phyloP scores from a whole-genome alignment of 2,329 filamentous ascomycete species.

The Ceratocystiopsis brevicomis region DNA sequence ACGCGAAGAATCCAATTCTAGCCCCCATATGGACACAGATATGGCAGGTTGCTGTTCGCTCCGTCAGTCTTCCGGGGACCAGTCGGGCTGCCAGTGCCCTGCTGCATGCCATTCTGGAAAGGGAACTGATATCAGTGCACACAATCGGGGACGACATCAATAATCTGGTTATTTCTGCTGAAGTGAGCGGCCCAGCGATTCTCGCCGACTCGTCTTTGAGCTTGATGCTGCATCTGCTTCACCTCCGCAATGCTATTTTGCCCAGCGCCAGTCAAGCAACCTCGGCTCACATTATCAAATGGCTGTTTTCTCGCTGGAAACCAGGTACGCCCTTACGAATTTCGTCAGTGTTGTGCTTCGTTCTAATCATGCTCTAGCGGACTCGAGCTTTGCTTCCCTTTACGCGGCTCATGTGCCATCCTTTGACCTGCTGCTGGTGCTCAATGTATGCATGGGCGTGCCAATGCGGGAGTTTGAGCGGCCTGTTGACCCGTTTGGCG shows the following conservation, averaged over 20 bases:
- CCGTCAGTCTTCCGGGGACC: constrained; percentile 47
- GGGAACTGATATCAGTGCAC: constrained; percentile 47
- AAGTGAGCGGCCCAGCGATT: constrained; percentile 60
- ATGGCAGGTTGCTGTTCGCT: constrained; percentile 58
- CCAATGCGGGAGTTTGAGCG: constrained; percentile 15
- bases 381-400: constrained; percentile 46
- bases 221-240: constrained; percentile 52
- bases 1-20: constrained; percentile 22
- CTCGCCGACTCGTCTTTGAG: constrained; percentile 63
- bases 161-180: constrained; percentile 54
- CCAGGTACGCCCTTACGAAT: constrained; percentile 37
- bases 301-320: constrained; percentile 69
- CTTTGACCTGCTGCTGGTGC: constrained; percentile 44
- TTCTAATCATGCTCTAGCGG: constrained; percentile 24
- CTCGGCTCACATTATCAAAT: constrained; percentile 55
- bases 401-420: constrained; percentile 45
- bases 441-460: constrained; percentile 49
- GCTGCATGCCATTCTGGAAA: constrained; percentile 47
- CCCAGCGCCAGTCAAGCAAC: constrained; percentile 49
- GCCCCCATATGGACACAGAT: constrained; percentile 44
- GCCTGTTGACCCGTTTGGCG: constrained; percentile 23
- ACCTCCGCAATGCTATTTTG: constrained; percentile 45
- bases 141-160: constrained; percentile 50
- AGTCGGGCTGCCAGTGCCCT: constrained; percentile 64
- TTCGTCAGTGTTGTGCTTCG: neutral